Percentiles rank a stretch among this genome's conserved stretches.
Evolutionary conservation across 2,329 filamentous ascomycete genomes (phyloP).

Genomic region (Stachybotrys chlorohalonatus): DNA sequence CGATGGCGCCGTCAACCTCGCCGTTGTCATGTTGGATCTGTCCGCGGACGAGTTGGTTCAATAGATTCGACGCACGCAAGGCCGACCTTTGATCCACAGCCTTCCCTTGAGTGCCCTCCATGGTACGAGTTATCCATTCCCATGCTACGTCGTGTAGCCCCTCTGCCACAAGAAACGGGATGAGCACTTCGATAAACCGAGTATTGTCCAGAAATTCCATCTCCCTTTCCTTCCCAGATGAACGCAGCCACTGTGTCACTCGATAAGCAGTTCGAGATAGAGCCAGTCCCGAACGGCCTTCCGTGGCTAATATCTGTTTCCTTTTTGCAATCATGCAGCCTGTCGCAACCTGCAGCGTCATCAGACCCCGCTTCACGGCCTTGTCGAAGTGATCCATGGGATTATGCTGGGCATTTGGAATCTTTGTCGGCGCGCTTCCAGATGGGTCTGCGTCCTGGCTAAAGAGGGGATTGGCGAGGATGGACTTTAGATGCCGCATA

Average conservation of each 20-base stretch:
- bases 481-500: slow-evolving; percentile 41
- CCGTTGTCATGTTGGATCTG: slow-evolving; percentile 27
- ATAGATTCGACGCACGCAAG: slow-evolving; percentile 20
- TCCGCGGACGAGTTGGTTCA: slow-evolving; percentile 33
- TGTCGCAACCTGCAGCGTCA: slow-evolving; percentile 43
- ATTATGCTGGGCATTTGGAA: slow-evolving; percentile 15
- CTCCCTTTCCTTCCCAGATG: slow-evolving; percentile 36
- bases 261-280: slow-evolving; percentile 35
- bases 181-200: slow-evolving; percentile 28
- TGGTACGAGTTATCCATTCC: slow-evolving; percentile 40
- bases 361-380: slow-evolving; percentile 45
- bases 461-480: slow-evolving; percentile 44
- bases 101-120: slow-evolving; percentile 12
- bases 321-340: slow-evolving; percentile 43
- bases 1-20: slow-evolving; percentile 41
- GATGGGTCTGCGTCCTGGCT: not conserved
- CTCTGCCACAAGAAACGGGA: slow-evolving; percentile 44
- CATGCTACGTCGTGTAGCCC: slow-evolving; percentile 40
- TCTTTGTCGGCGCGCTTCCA: not conserved
- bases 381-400: slow-evolving; percentile 48
- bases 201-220: slow-evolving; percentile 34
- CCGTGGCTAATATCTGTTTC: slow-evolving; percentile 23
- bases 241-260: slow-evolving; percentile 44
- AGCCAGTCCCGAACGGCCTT: slow-evolving; percentile 20
- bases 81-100: slow-evolving; percentile 11